phyloP scores from a whole-genome alignment of 371 early-diverging fungal species.

The Mucor piriformis region DNA sequence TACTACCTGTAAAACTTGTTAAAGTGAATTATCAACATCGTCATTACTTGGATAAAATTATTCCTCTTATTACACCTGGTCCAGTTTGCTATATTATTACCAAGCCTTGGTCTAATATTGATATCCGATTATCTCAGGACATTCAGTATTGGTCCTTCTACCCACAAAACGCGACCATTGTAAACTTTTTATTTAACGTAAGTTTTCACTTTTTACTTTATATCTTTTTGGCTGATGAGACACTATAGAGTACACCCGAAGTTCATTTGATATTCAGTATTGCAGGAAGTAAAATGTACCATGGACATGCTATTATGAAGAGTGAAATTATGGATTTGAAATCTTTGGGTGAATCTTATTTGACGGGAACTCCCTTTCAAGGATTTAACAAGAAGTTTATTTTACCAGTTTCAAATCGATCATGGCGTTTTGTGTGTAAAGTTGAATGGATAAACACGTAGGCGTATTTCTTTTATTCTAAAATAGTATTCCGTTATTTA shows the following conservation, averaged over 20 bases:
- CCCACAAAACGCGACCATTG: too few relatives aligned
- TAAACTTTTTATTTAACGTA: neutral
- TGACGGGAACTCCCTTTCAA: neutral
- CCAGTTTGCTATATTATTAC: neutral
- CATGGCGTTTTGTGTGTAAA: neutral
- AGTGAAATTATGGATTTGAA: neutral
- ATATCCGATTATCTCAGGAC: neutral
- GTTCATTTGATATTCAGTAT: neutral
- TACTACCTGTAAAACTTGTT: too few relatives aligned
- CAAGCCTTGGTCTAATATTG: neutral
- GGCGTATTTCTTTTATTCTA: neutral
- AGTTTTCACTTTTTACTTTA: too few relatives aligned
- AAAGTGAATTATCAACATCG: too few relatives aligned
- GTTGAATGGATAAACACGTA: neutral
- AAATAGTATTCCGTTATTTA: too few relatives aligned
- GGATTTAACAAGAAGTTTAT: too few relatives aligned
- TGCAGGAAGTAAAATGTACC: neutral
- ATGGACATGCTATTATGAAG: neutral
- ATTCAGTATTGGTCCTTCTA: neutral
- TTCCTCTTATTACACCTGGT: neutral
- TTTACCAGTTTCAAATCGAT: neutral
- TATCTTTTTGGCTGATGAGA: neutral
- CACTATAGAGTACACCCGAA: neutral
- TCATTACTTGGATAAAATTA: neutral
- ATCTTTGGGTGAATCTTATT: neutral